Evolutionary conservation across 768 basidiomycete genomes (phyloP), one percentile per base, ranked within the genome.

Genomic region (Mycena vulgaris): DNA sequence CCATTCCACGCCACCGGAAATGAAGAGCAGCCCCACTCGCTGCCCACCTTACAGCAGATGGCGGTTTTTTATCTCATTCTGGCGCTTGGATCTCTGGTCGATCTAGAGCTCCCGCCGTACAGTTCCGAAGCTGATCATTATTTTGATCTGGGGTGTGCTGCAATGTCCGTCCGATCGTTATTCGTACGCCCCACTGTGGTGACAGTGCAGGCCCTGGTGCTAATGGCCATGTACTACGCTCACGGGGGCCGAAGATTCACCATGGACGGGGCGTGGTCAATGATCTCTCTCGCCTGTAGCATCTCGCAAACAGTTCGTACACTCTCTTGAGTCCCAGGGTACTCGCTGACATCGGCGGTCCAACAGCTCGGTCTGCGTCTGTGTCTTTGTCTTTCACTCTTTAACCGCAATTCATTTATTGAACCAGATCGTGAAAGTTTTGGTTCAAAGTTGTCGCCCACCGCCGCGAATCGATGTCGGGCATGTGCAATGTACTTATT

Each of bases 101-200:
- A 77, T 48, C 65, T 77, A 21, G 68, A 71, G 3, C 73, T 85
- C 6, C 72, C 79, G 33, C 73, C 79, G 13, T 76, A 79, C 55
- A 77, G 75, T 28, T 71, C 76, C 9, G 83, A 84, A 39, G 85
- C 86, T 5, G 86, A 89, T 74, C 78, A 82, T 66, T 84, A 85
- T 66, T 87, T 84, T 64, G 82, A 84, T 40, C 70, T 87, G 45
- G 85, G 79, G 16, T 78, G 83, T 61, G 75, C 83, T 23, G 83
- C 85, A 0, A 62, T 87, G 55, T 82, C 83, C 2, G 63, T 86
- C 61, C 78, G 78, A 1, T 76, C 80, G 1, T 76, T 86, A 5
- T 81, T 82, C 39, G 85, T 85, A 40, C 75, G 79, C 5, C 83
- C 84, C 10, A 80, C 80, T 37, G 75, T 77, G 30, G 81, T 82